phyloP scores from a whole-genome alignment of 169 alveolate species.

The Plasmodium cynomolgi region DNA sequence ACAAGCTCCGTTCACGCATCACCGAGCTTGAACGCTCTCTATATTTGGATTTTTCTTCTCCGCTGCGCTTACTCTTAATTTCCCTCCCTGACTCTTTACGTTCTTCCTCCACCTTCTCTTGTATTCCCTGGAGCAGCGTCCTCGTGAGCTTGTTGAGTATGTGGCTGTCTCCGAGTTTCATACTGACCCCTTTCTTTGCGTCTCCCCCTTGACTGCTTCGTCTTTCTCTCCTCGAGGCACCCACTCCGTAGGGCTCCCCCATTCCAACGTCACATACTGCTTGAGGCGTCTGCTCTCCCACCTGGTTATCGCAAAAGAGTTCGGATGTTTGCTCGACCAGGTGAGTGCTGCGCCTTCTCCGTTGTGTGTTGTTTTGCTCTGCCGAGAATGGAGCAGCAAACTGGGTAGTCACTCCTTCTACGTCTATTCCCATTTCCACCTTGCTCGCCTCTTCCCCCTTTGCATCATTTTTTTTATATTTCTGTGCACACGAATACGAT shows the following conservation, averaged over 20 bases:
- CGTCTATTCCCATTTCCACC: neutral
- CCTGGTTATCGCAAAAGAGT: neutral
- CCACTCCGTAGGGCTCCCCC: neutral
- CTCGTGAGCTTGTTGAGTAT: neutral
- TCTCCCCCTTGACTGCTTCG: neutral
- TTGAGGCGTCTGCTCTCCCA: neutral
- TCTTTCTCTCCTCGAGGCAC: neutral
- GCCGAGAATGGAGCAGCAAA: neutral
- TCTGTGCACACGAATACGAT: neutral
- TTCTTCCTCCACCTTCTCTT: neutral
- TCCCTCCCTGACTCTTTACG: neutral
- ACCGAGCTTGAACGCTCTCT: neutral
- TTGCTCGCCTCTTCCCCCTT: neutral
- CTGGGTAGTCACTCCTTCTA: no score
- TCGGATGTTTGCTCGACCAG: neutral
- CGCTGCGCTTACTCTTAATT: neutral
- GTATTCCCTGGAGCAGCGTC: neutral
- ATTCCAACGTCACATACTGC: neutral
- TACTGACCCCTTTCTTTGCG: neutral
- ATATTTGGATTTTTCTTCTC: neutral
- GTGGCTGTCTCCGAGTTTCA: neutral
- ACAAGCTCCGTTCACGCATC: neutral
- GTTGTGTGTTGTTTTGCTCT: neutral
- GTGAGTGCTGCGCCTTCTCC: neutral
- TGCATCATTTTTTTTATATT: neutral